Evolutionary conservation across 2,329 filamentous ascomycete genomes (phyloP), one percentile per base, ranked within the genome.

Genomic region (Colletotrichum noveboracense): DNA sequence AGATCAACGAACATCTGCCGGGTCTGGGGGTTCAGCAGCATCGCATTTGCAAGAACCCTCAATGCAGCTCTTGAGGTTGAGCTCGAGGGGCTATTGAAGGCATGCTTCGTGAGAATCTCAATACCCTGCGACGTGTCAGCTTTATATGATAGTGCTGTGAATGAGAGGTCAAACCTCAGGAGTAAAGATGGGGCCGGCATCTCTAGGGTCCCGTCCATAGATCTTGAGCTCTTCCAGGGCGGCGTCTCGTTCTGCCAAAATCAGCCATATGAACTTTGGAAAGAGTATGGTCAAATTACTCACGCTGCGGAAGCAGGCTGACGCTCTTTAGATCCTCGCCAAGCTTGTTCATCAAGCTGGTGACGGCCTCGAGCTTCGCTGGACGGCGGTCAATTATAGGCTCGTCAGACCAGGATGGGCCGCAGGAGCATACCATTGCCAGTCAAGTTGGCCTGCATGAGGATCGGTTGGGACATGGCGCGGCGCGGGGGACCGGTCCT

Each of bases 181-280:
- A n/a, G 94, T 94, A 84, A 97, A 98, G 74, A 98, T 96, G 2
- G 95, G 94, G 74, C 94, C 94, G 32, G 96, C 93, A 84, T 95
- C 89, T 34, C 86, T 87, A 9, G 93, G 91, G 79, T 94, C 92
- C 76, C 96, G 92, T 8, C 96, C 94, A 80, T 94, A 91, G 36
- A 96, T 87, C 84, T 98, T 98, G 65, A 98, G 88, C 79, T 95
- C 86, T 78, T 93, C 91, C 6, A 94, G 84, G 14, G 88, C 87
- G 12, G 88, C 85, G 79, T 92, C 90, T 77, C 92, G 90, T 81
- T 94, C 94, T 95, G 77, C 18, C 24, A 16, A 10, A 14, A 16
- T 70, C 65, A 65, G 81, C 26, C 66, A 98, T 87, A 79, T 95
- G 86, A 77, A 93, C 91, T 7, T 93, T 83, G 13, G 87, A 86